Percentiles rank a stretch among this genome's conserved stretches.
These are phyloP conservation scores for Akanthomyces lecanii DNA, from an alignment of 2,329 filamentous ascomycete species.

Conservation along the genomic window DNA sequence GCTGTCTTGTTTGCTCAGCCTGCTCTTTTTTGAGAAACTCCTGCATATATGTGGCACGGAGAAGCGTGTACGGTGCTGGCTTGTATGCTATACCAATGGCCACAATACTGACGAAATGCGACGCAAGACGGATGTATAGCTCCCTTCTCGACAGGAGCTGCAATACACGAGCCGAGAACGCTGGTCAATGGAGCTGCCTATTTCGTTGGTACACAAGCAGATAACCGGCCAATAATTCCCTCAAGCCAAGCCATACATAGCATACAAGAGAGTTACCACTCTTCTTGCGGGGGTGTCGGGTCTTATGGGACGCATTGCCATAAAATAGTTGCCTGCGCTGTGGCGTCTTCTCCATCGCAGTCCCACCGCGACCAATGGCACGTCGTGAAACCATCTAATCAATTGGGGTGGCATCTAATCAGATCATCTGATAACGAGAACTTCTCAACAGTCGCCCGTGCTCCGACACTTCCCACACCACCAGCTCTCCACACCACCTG, in stretches of 20 bases:
- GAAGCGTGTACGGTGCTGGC: too few relatives aligned
- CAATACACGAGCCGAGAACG: not conserved
- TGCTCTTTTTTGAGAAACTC: not conserved
- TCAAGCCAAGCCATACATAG: not conserved
- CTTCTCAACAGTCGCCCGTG: not conserved
- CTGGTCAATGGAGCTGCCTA: not conserved
- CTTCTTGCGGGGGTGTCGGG: not conserved
- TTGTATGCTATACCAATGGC: too few relatives aligned
- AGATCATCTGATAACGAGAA: constrained; percentile 24
- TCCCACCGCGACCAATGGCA: constrained; percentile 14
- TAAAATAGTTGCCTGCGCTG: not conserved
- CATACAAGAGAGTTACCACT: not conserved
- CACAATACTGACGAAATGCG: not conserved
- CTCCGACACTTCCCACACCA: too few relatives aligned
- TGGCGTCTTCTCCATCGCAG: not conserved
- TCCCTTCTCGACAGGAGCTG: not conserved
- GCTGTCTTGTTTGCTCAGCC: too few relatives aligned
- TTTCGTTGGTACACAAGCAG: not conserved
- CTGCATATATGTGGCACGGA: too few relatives aligned
- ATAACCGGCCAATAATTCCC: not conserved
- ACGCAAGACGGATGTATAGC: not conserved
- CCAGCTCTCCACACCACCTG: not conserved
- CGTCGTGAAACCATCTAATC: constrained; percentile 18
- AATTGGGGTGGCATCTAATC: constrained; percentile 22
- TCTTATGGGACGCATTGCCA: not conserved